phyloP scores from a whole-genome alignment of 345 rosid genomes.

The Brassica juncea region DNA sequence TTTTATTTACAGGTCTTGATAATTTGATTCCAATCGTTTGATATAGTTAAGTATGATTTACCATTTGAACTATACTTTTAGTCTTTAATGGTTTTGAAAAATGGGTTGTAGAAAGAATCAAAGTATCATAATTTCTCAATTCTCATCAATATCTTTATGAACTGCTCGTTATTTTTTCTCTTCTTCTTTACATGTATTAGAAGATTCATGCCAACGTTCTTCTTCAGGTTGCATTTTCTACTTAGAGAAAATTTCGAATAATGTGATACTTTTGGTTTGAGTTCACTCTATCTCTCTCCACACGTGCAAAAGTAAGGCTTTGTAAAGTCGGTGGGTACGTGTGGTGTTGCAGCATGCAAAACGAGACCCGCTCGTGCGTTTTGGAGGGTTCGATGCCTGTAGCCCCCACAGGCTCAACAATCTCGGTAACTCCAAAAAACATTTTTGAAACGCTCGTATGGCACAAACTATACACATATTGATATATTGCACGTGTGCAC shows the following conservation, averaged over 20 bases:
- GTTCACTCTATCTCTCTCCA: conserved; percentile 31
- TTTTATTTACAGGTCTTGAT: not conserved
- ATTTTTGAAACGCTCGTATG: conserved; percentile 42
- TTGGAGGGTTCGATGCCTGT: conserved; percentile 31
- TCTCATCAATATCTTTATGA: not conserved
- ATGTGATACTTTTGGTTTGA: not conserved
- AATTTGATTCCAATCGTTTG: not conserved
- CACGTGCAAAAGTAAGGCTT: conserved; percentile 43
- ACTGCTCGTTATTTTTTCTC: not conserved
- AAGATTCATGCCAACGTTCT: conserved; percentile 24
- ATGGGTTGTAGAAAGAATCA: not conserved
- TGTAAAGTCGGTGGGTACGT: conserved; percentile 45
- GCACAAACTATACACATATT: conserved; percentile 25
- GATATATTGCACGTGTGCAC: conserved; percentile 39
- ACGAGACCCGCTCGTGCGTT: conserved; percentile 43
- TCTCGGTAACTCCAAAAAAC: conserved; percentile 42
- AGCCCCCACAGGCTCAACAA: conserved; percentile 21
- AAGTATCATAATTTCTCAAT: not conserved
- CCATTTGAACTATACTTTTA: not conserved
- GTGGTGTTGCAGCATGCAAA: conserved; percentile 36
- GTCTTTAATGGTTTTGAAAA: not conserved
- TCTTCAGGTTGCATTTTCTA: not conserved
- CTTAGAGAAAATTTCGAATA: not conserved
- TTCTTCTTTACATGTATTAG: not conserved
- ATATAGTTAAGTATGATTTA: not conserved